These are phyloP conservation scores for Xanthoconium separans DNA, from an alignment of 1,284 basidiomycete species.

Conservation along the genomic window DNA sequence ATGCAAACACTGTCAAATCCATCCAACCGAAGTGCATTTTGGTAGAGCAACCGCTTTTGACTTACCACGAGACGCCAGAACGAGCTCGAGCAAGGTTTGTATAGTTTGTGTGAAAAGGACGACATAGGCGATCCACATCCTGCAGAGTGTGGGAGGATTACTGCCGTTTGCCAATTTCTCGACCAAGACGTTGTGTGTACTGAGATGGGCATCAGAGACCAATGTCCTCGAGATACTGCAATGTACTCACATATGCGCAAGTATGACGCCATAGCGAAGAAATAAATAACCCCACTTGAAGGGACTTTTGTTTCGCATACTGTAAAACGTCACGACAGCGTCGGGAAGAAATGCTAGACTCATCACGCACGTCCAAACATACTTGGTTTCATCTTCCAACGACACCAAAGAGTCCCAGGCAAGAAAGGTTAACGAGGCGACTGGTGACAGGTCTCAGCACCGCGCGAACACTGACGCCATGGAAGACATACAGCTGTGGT, in stretches of 20 bases:
- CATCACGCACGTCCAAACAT: conserved; percentile 21
- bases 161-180: conserved; percentile 7
- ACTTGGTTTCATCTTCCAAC: conserved; percentile 20
- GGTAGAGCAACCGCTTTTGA: not conserved
- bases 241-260: conserved; percentile 17
- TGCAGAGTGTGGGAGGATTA: conserved; percentile 12
- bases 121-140: conserved; percentile 11
- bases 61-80: conserved; percentile 22
- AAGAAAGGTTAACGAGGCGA: conserved; percentile 13
- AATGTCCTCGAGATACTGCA: not conserved
- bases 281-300: conserved; percentile 27
- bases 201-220: not conserved
- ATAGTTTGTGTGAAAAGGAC: conserved; percentile 7
- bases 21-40: not conserved
- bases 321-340: not conserved
- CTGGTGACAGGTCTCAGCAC: conserved; percentile 4
- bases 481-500: conserved; percentile 13
- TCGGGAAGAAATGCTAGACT: not conserved
- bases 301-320: conserved; percentile 19
- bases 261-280: conserved; percentile 16
- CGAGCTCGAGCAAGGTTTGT: conserved; percentile 12
- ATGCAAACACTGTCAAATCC: conserved; percentile 13
- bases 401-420: conserved; percentile 16
- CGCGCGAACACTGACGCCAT: not conserved
- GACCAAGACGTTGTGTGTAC: conserved; percentile 9